phyloP scores from a whole-genome alignment of 2,329 filamentous ascomycete genomes.

The Arthrobotrys entomopaga region DNA sequence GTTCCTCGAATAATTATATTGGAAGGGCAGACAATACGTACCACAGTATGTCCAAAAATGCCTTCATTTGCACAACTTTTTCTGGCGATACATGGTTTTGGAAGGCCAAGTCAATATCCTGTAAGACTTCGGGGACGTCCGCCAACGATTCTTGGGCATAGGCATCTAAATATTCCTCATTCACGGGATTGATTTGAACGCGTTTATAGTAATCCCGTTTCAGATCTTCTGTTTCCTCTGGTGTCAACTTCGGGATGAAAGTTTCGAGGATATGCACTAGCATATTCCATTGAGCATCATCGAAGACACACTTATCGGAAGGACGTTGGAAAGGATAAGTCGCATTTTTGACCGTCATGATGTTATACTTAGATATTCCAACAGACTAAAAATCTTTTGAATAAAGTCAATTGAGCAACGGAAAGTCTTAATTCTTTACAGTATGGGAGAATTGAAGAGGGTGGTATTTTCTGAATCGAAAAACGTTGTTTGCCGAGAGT shows the following conservation, averaged over 20 bases:
- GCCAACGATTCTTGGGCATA: constrained; percentile 35
- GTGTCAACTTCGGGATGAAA: constrained; percentile 36
- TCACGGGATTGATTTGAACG: constrained; percentile 24
- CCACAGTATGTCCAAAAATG: constrained; percentile 46
- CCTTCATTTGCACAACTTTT: constrained; percentile 46
- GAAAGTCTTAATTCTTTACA: no score
- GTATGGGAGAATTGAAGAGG: no score
- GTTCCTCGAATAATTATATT: neutral
- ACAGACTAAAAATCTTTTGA: no score
- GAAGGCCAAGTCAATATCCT: constrained; percentile 35
- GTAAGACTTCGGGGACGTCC: constrained; percentile 39
- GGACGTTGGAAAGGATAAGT: constrained; percentile 47
- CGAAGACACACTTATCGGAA: constrained; percentile 47
- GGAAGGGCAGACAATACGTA: neutral
- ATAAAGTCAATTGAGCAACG: no score
- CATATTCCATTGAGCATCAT: constrained; percentile 53
- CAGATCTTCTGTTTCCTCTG: constrained; percentile 49
- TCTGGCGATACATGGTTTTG: constrained; percentile 38
- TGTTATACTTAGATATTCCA: no score
- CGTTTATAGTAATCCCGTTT: constrained; percentile 46
- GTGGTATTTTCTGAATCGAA: no score
- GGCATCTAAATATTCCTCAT: constrained; percentile 40
- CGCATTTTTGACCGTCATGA: constrained; percentile 23
- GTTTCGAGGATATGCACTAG: constrained; percentile 51
- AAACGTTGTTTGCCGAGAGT: no score